Evolutionary conservation across 2,329 filamentous ascomycete genomes (phyloP).

Genomic region (Paecilomyces formosus): DNA sequence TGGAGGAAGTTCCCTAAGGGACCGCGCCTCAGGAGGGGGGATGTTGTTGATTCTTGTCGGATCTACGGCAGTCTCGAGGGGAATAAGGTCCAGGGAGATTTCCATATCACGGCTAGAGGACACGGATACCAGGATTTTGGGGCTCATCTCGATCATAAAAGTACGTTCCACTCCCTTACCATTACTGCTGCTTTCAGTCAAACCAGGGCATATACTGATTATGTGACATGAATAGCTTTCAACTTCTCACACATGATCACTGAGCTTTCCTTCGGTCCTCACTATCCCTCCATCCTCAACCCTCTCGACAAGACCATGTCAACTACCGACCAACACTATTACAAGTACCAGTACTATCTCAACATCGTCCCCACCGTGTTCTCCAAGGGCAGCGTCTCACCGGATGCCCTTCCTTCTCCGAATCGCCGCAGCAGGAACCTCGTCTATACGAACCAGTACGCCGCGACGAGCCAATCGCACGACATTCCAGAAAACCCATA

Average conservation of each 20-base stretch:
- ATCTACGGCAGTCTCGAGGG: slow-evolving; percentile 84
- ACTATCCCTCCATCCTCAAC: slow-evolving; percentile 88
- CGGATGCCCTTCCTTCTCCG: not conserved
- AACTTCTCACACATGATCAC: slow-evolving; percentile 97
- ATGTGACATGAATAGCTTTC: slow-evolving; percentile 54
- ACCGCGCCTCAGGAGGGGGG: slow-evolving; percentile 52
- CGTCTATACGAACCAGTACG: slow-evolving; percentile 94
- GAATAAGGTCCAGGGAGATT: slow-evolving; percentile 97
- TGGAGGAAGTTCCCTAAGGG: slow-evolving; percentile 63
- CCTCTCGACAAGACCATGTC: slow-evolving; percentile 89
- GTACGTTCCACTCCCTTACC: slow-evolving; percentile 45
- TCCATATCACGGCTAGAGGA: slow-evolving; percentile 91
- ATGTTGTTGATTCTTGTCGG: slow-evolving; percentile 67
- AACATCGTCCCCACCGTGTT: slow-evolving; percentile 93
- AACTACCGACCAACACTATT: slow-evolving; percentile 66
- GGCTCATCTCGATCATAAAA: slow-evolving; percentile 69
- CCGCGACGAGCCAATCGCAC: slow-evolving; percentile 81
- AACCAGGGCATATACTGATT: slow-evolving; percentile 1
- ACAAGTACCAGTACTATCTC: slow-evolving; percentile 97
- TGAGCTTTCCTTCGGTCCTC: slow-evolving; percentile 94
- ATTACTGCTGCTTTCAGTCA: not conserved
- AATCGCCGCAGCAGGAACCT: slow-evolving; percentile 41
- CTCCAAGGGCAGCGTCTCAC: slow-evolving; percentile 45
- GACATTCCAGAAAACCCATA: slow-evolving; percentile 48
- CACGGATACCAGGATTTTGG: slow-evolving; percentile 87